A percentile compares a stretch with the other conserved stretches of the same genome.
Evolutionary conservation across 2,329 filamentous ascomycete genomes (phyloP).

Genomic region (Xylariaceae sp.): DNA sequence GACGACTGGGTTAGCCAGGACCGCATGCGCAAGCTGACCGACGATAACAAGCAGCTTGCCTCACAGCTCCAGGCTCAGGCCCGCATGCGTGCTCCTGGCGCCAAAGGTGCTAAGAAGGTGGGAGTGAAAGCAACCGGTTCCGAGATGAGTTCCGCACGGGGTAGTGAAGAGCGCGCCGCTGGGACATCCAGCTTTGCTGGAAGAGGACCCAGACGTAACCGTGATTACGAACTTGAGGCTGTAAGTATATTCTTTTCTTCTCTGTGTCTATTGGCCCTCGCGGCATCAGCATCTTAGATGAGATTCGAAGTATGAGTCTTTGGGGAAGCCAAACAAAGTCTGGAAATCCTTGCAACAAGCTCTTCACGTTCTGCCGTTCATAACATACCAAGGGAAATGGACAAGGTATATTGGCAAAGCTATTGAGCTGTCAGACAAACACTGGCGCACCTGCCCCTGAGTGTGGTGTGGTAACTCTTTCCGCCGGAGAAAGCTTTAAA

Average conservation of each 20-base stretch:
- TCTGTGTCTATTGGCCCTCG: constrained; percentile 1
- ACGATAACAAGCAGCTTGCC: constrained; percentile 91
- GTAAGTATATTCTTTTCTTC: constrained; percentile 48
- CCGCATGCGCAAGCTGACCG: constrained; percentile 87
- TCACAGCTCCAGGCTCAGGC: constrained; percentile 65
- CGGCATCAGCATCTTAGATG: not conserved
- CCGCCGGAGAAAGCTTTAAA: too few relatives aligned
- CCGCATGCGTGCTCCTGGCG: constrained; percentile 24
- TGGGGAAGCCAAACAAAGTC: too few relatives aligned
- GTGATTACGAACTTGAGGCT: constrained; percentile 81
- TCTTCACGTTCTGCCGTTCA: too few relatives aligned
- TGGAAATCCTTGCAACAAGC: too few relatives aligned
- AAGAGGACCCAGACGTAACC: constrained; percentile 69
- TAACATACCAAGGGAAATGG: too few relatives aligned
- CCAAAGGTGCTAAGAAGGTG: constrained; percentile 57
- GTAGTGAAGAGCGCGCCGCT: constrained; percentile 74
- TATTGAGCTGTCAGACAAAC: too few relatives aligned
- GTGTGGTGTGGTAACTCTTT: too few relatives aligned
- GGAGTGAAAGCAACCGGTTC: constrained; percentile 46
- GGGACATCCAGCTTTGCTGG: constrained; percentile 57
- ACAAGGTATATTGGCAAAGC: too few relatives aligned
- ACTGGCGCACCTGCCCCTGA: too few relatives aligned
- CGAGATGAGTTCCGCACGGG: constrained; percentile 63
- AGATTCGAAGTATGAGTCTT: too few relatives aligned
- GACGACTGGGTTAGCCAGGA: constrained; percentile 97